Evolutionary conservation across 1,284 basidiomycete genomes (phyloP).

Genomic region (Vanrija sp.): DNA sequence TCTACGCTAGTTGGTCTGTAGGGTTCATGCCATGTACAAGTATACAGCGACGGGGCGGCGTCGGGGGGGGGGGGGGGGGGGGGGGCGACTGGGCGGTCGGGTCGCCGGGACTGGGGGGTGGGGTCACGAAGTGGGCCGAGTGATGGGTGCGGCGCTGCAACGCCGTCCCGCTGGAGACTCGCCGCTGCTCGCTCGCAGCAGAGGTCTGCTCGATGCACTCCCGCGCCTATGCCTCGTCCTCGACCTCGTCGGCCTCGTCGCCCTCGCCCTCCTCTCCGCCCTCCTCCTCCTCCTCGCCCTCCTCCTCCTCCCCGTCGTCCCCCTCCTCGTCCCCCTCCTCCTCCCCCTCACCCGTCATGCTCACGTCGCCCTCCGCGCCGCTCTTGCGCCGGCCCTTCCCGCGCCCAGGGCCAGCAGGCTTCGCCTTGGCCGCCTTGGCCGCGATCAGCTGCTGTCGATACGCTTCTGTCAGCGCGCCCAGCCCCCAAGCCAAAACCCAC

Average conservation of each 20-base stretch:
- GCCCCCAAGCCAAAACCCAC: too few relatives aligned
- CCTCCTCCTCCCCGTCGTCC: constrained; percentile 16
- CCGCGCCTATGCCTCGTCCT: constrained; percentile 1
- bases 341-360: constrained; percentile 29
- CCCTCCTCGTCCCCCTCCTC: constrained; percentile 36
- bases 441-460: constrained; percentile 29
- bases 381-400: constrained; percentile 40
- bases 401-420: constrained; percentile 26
- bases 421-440: constrained; percentile 34
- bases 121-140: too few relatives aligned
- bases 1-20: too few relatives aligned
- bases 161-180: too few relatives aligned
- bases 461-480: constrained; percentile 18
- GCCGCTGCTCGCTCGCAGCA: too few relatives aligned
- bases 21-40: not conserved
- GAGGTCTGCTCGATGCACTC: too few relatives aligned
- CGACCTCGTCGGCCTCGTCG: constrained; percentile 5
- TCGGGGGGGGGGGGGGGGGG: not conserved
- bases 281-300: constrained; percentile 22
- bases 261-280: constrained; percentile 19
- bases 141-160: too few relatives aligned
- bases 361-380: constrained; percentile 19
- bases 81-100: not conserved
- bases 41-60: not conserved
- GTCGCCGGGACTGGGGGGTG: not conserved